These are phyloP conservation scores for Boechera retrofracta DNA, from an alignment of 345 rosid species.

Conservation along the genomic window DNA sequence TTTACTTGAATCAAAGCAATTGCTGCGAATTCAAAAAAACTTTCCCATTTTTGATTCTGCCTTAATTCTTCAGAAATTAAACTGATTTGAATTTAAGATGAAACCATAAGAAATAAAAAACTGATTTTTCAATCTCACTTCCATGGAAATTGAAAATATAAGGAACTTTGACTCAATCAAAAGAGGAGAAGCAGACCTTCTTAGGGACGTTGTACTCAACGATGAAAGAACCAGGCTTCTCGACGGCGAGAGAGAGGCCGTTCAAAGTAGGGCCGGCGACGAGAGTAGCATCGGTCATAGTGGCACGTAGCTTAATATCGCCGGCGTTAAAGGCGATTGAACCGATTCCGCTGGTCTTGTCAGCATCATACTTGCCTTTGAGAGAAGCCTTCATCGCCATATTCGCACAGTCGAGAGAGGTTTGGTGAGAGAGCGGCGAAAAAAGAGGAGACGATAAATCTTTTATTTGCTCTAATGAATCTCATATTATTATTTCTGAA, in stretches of 20 bases:
- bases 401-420: slow-evolving; percentile 27
- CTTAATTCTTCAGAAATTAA: not conserved
- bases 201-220: slow-evolving; percentile 82
- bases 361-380: slow-evolving; percentile 69
- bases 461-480: too few species aligned
- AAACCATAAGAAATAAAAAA: not conserved
- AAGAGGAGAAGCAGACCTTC: slow-evolving; percentile 52
- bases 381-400: slow-evolving; percentile 74
- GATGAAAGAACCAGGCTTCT: slow-evolving; percentile 85
- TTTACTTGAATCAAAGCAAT: not conserved
- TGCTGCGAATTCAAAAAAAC: not conserved
- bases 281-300: slow-evolving; percentile 84
- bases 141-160: not conserved
- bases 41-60: not conserved
- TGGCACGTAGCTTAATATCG: slow-evolving; percentile 74
- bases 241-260: slow-evolving; percentile 75
- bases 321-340: slow-evolving; percentile 63
- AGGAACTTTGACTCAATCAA: not conserved
- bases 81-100: not conserved
- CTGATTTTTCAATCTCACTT: not conserved
- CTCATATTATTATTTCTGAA: too few species aligned
- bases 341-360: slow-evolving; percentile 60
- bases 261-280: slow-evolving; percentile 77
- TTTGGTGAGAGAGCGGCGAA: not conserved
- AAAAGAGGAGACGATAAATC: not conserved